A percentile compares a stretch with the other conserved stretches of the same genome.
These are phyloP conservation scores for Penicillium daleae DNA, from an alignment of 495 filamentous ascomycete species.

Conservation along the genomic window DNA sequence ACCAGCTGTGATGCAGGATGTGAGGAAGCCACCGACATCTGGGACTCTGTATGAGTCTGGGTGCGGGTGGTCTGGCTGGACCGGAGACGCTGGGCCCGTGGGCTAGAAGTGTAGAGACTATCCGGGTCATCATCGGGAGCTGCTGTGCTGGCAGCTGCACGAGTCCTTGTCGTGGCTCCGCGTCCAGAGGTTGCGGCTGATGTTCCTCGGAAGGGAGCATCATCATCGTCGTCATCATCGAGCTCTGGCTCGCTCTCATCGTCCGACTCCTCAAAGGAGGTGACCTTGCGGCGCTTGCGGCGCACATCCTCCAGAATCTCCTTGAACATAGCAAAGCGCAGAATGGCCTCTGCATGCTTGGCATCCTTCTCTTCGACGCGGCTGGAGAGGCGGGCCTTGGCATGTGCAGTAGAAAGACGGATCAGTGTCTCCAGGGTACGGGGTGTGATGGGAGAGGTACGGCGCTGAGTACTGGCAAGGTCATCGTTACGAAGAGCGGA, in stretches of 20 bases:
- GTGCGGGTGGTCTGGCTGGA: slow-evolving; percentile 45
- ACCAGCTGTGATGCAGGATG: slow-evolving; percentile 68
- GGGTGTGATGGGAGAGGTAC: slow-evolving; percentile 93
- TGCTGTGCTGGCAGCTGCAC: slow-evolving; percentile 41
- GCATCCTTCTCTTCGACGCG: slow-evolving; percentile 94
- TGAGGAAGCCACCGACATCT: slow-evolving; percentile 69
- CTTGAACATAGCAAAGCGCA: slow-evolving; percentile 97
- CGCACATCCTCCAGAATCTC: slow-evolving; percentile 91
- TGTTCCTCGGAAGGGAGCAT: slow-evolving; percentile 34
- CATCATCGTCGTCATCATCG: slow-evolving; percentile 43
- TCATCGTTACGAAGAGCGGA: slow-evolving; percentile 95
- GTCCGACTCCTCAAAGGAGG: slow-evolving; percentile 52
- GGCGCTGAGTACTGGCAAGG: slow-evolving; percentile 88
- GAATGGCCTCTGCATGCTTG: slow-evolving; percentile 82
- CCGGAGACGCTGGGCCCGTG: slow-evolving; percentile 52
- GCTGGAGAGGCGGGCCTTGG: slow-evolving; percentile 88
- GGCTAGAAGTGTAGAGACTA: slow-evolving; percentile 61
- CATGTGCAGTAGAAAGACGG: slow-evolving; percentile 94
- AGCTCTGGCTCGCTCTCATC: slow-evolving; percentile 46
- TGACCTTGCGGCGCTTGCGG: slow-evolving; percentile 66
- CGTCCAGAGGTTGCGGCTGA: slow-evolving; percentile 42
- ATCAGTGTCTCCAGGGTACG: slow-evolving; percentile 98
- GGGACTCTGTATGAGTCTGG: slow-evolving; percentile 54
- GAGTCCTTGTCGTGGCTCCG: slow-evolving; percentile 45
- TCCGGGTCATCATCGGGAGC: slow-evolving; percentile 43